Percentiles rank a stretch among this genome's conserved stretches.
These are phyloP conservation scores for Pseudogymnoascus sp. DNA, from an alignment of 2,329 filamentous ascomycete genomes.

Conservation along the genomic window DNA sequence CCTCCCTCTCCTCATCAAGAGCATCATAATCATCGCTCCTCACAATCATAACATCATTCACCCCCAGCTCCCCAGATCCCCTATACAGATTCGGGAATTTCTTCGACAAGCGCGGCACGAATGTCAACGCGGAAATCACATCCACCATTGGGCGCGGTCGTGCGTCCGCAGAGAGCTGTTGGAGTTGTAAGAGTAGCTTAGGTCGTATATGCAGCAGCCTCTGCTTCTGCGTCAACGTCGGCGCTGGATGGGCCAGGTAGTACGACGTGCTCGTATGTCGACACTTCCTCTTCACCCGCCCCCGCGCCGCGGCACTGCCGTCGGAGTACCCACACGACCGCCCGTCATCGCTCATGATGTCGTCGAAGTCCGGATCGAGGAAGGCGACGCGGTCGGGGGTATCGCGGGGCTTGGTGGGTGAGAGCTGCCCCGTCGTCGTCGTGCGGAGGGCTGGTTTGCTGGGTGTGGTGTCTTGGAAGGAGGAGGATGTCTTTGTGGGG, in stretches of 20 bases:
- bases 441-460: not conserved
- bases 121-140: slow-evolving; percentile 60
- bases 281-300: slow-evolving; percentile 36
- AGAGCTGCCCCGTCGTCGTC: not conserved
- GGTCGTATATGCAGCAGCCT: slow-evolving; percentile 53
- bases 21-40: slow-evolving; percentile 64
- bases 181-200: slow-evolving; percentile 61
- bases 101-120: slow-evolving; percentile 49
- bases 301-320: slow-evolving; percentile 36
- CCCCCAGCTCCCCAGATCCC: slow-evolving; percentile 53
- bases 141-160: slow-evolving; percentile 63
- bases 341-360: not conserved
- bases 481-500: slow-evolving; percentile 21
- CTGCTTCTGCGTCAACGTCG: slow-evolving; percentile 50
- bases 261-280: slow-evolving; percentile 53
- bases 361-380: not conserved
- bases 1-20: slow-evolving; percentile 42
- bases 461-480: not conserved
- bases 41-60: slow-evolving; percentile 62
- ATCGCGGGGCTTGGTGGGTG: slow-evolving; percentile 26
- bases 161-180: slow-evolving; percentile 50
- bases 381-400: not conserved
- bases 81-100: slow-evolving; percentile 56
- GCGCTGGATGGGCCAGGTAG: slow-evolving; percentile 58
- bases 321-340: slow-evolving; percentile 26